Evolutionary conservation across 176 grass and related monocot species (phyloP), one percentile per base, ranked within the genome.

Genomic region (Areca catechu): DNA sequence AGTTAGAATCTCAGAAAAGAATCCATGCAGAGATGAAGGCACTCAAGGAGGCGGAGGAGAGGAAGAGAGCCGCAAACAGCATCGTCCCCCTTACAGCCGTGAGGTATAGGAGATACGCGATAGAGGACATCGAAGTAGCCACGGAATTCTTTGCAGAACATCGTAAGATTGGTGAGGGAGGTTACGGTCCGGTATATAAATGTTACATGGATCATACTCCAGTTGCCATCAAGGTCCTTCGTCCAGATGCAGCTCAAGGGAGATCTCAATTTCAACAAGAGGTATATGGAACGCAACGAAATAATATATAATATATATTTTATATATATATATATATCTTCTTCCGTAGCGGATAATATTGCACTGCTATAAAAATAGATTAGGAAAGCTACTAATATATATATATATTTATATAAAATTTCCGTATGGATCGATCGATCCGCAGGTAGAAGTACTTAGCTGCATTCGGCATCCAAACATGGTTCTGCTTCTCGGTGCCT

Each of bases 261-360:
- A 63, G 78, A 65, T 79, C 86, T 7, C 92, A 97, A 74, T 97
- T 97, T 77, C 83, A 97, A 51, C 92, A 88, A 74, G 92, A 97
- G 71, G 83, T 82, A 60, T 25, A 24, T 50, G 27, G 34, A 43
- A 12, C 34, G 12, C 34, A 7, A 43, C 10, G 1, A 3, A 9
- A 43, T 6, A n/a, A 5, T 29, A 29, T 5, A 5, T 29, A 29
- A 5, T 29, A 29, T 5, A 5, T 29, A 29, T n/a, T n/a, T n/a
- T 6, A 5, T 29, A 29, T 5, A 5, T 29, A 29, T 5, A 5
- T 29, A 29, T 5, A 5, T 29, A 29, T n/a, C n/a, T n/a, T n/a
- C n/a, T n/a, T n/a, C n/a, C n/a, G n/a, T n/a, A n/a, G n/a, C n/a
- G n/a, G n/a, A n/a, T n/a, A n/a, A n/a, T n/a, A n/a, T n/a, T n/a